Percentiles rank a stretch among this genome's conserved stretches.
Conservation (phyloP, 805 yeast genomes). For the Danielia reshetovae region DNA sequence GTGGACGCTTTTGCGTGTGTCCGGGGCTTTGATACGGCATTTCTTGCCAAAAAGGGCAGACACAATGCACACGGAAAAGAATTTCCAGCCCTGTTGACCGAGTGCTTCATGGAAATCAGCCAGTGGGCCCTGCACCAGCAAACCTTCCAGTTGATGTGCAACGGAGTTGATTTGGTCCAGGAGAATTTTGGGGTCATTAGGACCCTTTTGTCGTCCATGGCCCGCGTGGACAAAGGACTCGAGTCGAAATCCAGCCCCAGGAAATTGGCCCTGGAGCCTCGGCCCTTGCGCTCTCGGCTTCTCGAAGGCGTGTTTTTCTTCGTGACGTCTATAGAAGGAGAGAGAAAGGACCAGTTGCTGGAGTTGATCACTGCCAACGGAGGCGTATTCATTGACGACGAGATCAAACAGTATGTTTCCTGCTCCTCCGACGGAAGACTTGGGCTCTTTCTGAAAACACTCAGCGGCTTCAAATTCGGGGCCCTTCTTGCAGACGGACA, state of each 20-base stretch:
- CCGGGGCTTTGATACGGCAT: conserved; percentile 56
- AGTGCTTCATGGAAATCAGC: conserved; percentile 35
- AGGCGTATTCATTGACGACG: conserved; percentile 34
- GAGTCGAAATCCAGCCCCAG: not conserved
- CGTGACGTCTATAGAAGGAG: conserved; percentile 34
- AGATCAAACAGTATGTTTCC: conserved; percentile 27
- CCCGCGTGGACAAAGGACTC: not conserved
- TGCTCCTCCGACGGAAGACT: conserved; percentile 3
- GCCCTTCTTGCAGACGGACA: conserved; percentile 60
- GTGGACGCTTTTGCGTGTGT: conserved; percentile 43
- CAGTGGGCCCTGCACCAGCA: conserved; percentile 40
- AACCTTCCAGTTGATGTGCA: conserved; percentile 19
- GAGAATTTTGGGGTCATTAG: conserved; percentile 10
- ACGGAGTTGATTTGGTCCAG: conserved; percentile 18
- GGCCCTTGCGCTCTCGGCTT: conserved; percentile 1
- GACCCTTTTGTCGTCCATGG: not conserved
- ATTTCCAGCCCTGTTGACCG: conserved; percentile 19
- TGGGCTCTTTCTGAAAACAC: conserved; percentile 5
- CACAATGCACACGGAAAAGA: conserved; percentile 16
- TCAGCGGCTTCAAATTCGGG: conserved; percentile 44
- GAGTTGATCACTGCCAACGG: conserved; percentile 40
- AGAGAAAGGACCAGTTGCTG: conserved; percentile 28
- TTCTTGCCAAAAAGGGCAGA: conserved; percentile 24
- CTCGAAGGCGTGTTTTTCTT: conserved; percentile 26
- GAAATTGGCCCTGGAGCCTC: not conserved